A percentile compares a stretch with the other conserved stretches of the same genome.
These are phyloP conservation scores for Lactarius deliciosus DNA, from an alignment of 768 basidiomycete species.

Conservation along the genomic window DNA sequence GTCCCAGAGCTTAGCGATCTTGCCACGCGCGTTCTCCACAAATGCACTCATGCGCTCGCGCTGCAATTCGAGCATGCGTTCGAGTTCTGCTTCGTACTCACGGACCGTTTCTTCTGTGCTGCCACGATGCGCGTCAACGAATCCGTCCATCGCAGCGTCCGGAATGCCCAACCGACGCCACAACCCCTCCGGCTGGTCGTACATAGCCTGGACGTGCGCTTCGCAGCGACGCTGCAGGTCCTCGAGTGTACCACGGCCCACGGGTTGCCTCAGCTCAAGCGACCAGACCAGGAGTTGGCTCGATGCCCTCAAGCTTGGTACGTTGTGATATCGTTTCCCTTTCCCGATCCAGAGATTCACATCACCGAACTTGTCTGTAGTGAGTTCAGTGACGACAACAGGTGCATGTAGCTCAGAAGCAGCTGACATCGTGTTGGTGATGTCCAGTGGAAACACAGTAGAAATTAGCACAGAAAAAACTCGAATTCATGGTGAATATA, in stretches of 20 bases:
- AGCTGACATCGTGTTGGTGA: too few relatives aligned
- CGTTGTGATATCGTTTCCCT: too few relatives aligned
- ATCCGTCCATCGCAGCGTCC: conserved; percentile 84
- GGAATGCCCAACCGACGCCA: conserved; percentile 85
- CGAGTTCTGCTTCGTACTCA: conserved; percentile 88
- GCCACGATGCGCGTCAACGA: conserved; percentile 84
- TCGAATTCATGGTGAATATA: too few relatives aligned
- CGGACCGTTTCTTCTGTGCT: conserved; percentile 72
- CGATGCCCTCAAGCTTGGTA: conserved; percentile 73
- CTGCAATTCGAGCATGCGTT: conserved; percentile 87
- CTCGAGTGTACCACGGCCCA: conserved; percentile 59
- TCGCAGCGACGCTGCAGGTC: conserved; percentile 76
- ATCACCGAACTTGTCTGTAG: too few relatives aligned
- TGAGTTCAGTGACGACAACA: too few relatives aligned
- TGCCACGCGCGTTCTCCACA: conserved; percentile 74
- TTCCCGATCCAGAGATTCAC: too few relatives aligned
- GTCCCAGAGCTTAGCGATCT: conserved; percentile 82
- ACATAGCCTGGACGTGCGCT: conserved; percentile 86
- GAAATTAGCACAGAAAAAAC: too few relatives aligned
- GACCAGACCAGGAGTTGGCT: conserved; percentile 75
- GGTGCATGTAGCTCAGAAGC: too few relatives aligned
- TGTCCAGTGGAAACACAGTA: too few relatives aligned
- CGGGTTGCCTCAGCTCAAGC: conserved; percentile 63
- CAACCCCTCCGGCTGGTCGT: conserved; percentile 87
- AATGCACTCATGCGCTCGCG: conserved; percentile 85